Base-by-base conservation (phyloP, 163 green algal genomes). In the Chlamydomonas reinhardtii region DNA sequence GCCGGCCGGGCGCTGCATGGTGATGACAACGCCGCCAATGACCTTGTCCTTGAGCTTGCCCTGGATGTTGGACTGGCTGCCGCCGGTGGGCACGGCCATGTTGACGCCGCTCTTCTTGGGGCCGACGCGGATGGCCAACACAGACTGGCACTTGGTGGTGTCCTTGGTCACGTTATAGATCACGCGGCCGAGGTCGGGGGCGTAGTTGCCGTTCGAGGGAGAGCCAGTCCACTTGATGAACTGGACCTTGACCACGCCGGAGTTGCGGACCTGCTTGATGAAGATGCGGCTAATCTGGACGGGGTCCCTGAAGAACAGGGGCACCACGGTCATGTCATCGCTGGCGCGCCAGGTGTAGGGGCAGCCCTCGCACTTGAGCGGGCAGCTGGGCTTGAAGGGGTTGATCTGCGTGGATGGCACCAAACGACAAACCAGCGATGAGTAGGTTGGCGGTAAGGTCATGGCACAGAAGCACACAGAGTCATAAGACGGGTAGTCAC, bases 251-350 rank as follows among this genome's bases (percentile, higher is more conserved):
- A 48, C 22, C 6, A 48, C 34, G 68, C 68, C 32, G 32, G 20
- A 29, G 68, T 48, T 48, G 68, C 20, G 32, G 20, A 72, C 29
- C 29, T 72, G 24, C 32, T 74, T 83, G 11, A 83, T 27, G 62
- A 27, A 83, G 27, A 83, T 73, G 15, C 25, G 25, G 20, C 37
- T 43, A 27, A 83, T 31, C 76, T 83, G 76, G 22, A 65, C 29
- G 4, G 76, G 62, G 20, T 83, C 76, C 27, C 65, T 74, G 62
- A 83, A 83, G 35, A 83, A 83, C 4, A 83, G 16, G 3, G 62
- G 59, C 16, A 83, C 62, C 0, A 4, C 52, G 6, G 64, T 48
- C 12, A 73, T 37, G 37, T 16, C 11, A 12, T 22, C 12, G 27
- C 12, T n/a, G 22, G 62, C 76, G 34, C 73, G 73, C 76, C 76